Evolutionary conservation across 1,284 basidiomycete genomes (phyloP).

Genomic region (Ceratobasidium sp.): DNA sequence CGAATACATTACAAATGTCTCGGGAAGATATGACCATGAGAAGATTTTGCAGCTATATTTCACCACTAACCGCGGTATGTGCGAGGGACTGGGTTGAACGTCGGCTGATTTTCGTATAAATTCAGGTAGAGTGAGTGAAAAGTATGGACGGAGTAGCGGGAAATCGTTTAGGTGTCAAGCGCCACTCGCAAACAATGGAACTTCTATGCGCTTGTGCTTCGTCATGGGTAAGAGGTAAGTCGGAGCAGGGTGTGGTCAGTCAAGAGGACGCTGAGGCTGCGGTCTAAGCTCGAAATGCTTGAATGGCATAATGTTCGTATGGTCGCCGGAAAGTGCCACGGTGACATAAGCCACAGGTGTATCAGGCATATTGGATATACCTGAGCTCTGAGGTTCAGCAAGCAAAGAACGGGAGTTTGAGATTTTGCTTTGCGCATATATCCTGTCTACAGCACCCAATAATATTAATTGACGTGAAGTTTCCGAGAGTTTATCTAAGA

Average conservation of each 20-base stretch:
- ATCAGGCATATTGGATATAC: background rate
- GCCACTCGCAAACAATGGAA: background rate
- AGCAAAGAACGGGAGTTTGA: too few relatives aligned
- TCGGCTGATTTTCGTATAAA: background rate
- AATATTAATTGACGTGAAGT: too few relatives aligned
- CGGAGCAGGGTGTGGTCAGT: background rate
- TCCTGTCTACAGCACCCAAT: too few relatives aligned
- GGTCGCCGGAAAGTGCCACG: background rate
- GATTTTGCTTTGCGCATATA: too few relatives aligned
- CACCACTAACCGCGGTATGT: slow-evolving; percentile 16
- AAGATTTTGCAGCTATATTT: slow-evolving; percentile 34
- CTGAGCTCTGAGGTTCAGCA: too few relatives aligned
- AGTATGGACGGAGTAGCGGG: slow-evolving; percentile 4
- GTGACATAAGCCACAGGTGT: background rate
- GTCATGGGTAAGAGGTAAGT: slow-evolving; percentile 7
- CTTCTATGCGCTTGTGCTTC: background rate
- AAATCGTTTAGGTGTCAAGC: background rate
- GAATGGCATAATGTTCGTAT: slow-evolving; percentile 26
- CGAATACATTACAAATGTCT: slow-evolving; percentile 16
- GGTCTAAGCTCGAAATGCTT: background rate
- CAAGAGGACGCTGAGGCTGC: background rate
- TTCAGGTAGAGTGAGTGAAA: background rate
- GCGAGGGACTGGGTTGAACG: background rate
- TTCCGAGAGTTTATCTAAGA: too few relatives aligned
- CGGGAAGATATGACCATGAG: background rate